These are phyloP conservation scores for Candida piceae DNA, from an alignment of 805 yeast species.

Conservation along the genomic window DNA sequence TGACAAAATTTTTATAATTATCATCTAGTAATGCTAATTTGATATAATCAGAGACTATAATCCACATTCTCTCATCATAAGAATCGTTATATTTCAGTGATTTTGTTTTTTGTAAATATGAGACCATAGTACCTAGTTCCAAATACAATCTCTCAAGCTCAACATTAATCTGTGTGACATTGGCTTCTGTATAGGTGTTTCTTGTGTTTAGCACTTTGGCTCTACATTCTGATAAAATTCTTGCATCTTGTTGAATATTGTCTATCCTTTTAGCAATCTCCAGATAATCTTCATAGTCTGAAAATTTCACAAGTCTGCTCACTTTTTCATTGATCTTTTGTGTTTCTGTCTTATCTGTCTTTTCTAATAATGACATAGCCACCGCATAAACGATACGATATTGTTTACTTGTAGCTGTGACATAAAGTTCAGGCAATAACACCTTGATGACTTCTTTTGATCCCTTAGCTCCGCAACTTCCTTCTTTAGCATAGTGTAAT, in stretches of 20 bases:
- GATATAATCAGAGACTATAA: constrained; percentile 61
- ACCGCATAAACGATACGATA: constrained; percentile 50
- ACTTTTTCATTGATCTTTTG: constrained; percentile 36
- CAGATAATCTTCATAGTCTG: constrained; percentile 22
- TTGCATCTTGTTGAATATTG: constrained; percentile 19
- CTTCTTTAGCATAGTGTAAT: constrained; percentile 36
- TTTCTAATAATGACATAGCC: constrained; percentile 37
- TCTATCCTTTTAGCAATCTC: constrained; percentile 15
- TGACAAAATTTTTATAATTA: constrained; percentile 61
- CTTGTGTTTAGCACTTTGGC: constrained; percentile 12
- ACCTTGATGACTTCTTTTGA: constrained; percentile 21
- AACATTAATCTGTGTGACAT: constrained; percentile 16
- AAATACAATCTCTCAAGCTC: constrained; percentile 24
- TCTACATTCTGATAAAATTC: constrained; percentile 20
- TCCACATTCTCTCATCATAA: constrained; percentile 47
- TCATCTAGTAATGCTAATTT: constrained; percentile 65
- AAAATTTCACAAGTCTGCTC: constrained; percentile 28
- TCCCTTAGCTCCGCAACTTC: constrained; percentile 7
- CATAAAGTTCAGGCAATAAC: constrained; percentile 40
- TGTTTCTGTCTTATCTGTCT: constrained; percentile 31
- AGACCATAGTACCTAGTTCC: constrained; percentile 23
- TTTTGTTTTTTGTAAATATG: constrained; percentile 26
- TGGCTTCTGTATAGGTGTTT: constrained; percentile 2
- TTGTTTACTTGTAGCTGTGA: constrained; percentile 53
- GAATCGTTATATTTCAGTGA: constrained; percentile 26